A percentile compares a stretch with the other conserved stretches of the same genome.
Evolutionary conservation across 257 asterid genomes (phyloP).

Genomic region (Solanum tarapatanum): DNA sequence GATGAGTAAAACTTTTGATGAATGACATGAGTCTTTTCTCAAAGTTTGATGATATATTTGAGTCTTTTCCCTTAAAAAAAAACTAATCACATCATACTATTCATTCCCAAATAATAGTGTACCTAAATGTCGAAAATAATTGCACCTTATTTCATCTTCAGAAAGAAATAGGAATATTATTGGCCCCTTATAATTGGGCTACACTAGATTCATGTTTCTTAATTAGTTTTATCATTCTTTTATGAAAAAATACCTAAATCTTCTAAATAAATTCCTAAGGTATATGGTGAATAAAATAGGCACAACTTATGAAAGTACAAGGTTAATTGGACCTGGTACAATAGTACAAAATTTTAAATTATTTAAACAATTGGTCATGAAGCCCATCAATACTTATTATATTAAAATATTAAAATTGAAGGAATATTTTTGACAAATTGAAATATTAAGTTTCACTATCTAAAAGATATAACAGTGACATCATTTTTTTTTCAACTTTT

Average conservation of each 20-base stretch:
- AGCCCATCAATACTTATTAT: background rate
- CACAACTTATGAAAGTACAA: background rate
- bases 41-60: fast-evolving
- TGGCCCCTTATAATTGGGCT: background rate
- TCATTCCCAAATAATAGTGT: background rate
- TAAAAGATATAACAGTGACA: background rate
- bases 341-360: background rate
- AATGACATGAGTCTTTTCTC: background rate
- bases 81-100: background rate
- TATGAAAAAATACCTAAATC: background rate
- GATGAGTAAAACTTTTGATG: background rate
- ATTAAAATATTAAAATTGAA: background rate
- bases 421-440: background rate
- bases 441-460: background rate
- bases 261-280: background rate
- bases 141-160: background rate
- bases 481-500: background rate
- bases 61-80: background rate
- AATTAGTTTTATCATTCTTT: background rate
- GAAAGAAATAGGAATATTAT: background rate
- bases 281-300: background rate
- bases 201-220: background rate
- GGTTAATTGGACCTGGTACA: background rate
- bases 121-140: background rate
- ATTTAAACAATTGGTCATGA: background rate